Percentiles rank a stretch among this genome's conserved stretches.
Conservation (phyloP, 176 grass and related monocot genomes). For the Triticum urartu region DNA sequence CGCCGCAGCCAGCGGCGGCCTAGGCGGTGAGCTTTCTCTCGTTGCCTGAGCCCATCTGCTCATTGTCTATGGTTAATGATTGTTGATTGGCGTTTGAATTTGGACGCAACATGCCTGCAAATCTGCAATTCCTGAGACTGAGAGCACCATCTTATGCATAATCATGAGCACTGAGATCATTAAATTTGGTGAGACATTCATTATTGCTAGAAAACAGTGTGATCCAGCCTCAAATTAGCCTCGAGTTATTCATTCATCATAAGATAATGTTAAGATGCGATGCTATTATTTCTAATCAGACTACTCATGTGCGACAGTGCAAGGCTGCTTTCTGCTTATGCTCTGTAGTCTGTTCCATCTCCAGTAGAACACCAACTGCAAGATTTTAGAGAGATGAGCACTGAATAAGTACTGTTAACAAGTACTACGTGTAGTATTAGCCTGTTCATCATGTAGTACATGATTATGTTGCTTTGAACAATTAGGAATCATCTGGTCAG, state of each 20-base stretch:
- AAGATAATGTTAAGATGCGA: constrained; percentile 2
- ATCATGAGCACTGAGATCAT: neutral
- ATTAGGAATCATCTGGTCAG: neutral
- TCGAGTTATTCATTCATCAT: neutral
- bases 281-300: constrained; percentile 12
- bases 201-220: neutral
- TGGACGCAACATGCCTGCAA: neutral
- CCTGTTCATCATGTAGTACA: neutral
- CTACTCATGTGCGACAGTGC: neutral
- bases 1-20: constrained; percentile 15
- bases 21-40: constrained; percentile 26
- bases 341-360: neutral
- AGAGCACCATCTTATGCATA: neutral
- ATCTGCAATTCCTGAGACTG: neutral
- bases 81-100: constrained; percentile 17
- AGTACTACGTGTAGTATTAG: neutral
- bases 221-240: neutral
- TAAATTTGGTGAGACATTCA: constrained; percentile 11
- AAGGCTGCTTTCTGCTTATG: neutral
- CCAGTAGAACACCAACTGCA: neutral
- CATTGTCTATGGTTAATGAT: constrained; percentile 8
- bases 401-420: neutral
- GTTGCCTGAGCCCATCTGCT: neutral
- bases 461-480: neutral
- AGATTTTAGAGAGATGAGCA: neutral